Base-by-base conservation (phyloP, 805 yeast genomes). In the Ogataea wickerhamii region DNA sequence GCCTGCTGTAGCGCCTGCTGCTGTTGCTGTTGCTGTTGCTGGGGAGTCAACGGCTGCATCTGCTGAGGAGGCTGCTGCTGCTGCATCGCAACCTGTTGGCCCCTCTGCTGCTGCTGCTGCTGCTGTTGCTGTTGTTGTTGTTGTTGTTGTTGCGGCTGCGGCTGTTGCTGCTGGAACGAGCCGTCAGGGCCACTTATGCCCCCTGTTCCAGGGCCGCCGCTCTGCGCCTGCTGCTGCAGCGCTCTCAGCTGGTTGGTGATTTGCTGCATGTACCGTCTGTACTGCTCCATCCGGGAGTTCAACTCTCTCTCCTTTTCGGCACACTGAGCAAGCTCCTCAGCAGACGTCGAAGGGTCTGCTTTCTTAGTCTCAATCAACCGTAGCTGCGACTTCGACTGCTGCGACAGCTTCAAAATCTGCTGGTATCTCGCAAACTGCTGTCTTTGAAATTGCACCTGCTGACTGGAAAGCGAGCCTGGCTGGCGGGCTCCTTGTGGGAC, bases 311-410 rank as follows among this genome's bases (percentile, higher is more conserved):
- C 74, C 51, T 77, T 78, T 36, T 67, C 68, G 11, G 66, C 65
- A n/a, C 72, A 60, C 28, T 64, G 64, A 4, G 67, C 57, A 26
- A 68, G 40, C 36, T 70, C 73, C 5, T 71, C 77, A 2, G 73
- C 68, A 4, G 74, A 58, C 16, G 74, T 47, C 20, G 61, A 63
- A 8, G 69, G 67, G 26, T 69, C 66, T 14, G 60, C 62, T 43
- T 73, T 74, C 26, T 71, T 67, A 6, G 68, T 67, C 37, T 73
- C 76, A 31, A 79, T 64, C n/a, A 68, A 63, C 12, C 69, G 70
- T 44, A 79, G 60, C 39, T 71, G 74, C 27, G 69, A 64, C 39
- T 71, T 73, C 41, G 74, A 70, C 40, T 71, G 77, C 28, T 64
- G 70, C 8, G 78, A 63, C 28, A 73, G 59, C 8, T 66, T 63